Conservation (phyloP, 2,329 filamentous ascomycete genomes). For the Colletotrichum musicola region DNA sequence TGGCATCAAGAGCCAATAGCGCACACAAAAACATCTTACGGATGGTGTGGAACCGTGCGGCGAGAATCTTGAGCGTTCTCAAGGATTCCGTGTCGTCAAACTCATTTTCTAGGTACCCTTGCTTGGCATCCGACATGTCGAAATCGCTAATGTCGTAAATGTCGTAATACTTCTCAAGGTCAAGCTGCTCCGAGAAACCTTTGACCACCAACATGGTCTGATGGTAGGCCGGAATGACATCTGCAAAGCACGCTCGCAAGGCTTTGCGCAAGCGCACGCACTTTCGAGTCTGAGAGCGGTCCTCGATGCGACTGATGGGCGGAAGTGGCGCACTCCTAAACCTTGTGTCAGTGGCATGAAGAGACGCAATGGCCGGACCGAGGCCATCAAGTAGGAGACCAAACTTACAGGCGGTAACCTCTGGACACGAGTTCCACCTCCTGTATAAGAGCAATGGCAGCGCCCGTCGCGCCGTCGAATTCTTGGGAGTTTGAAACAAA, state of each 20-base stretch:
- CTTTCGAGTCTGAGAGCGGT: conserved; percentile 80
- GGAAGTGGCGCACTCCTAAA: conserved; percentile 86
- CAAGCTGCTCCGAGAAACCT: conserved; percentile 80
- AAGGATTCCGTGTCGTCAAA: conserved; percentile 84
- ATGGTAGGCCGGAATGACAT: conserved; percentile 78
- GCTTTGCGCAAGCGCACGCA: conserved; percentile 84
- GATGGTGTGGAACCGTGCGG: conserved; percentile 82
- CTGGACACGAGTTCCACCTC: conserved; percentile 96
- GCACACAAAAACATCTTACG: conserved; percentile 90
- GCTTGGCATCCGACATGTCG: conserved; percentile 78
- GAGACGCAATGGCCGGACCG: background rate
- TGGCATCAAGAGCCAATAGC: conserved; percentile 87
- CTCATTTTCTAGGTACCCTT: conserved; percentile 72
- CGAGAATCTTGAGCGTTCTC: conserved; percentile 83
- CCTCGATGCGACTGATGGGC: conserved; percentile 92
- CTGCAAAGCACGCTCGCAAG: conserved; percentile 77
- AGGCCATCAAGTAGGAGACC: background rate
- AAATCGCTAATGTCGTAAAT: conserved; percentile 84
- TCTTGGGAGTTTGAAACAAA: conserved; percentile 82
- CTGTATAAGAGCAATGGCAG: conserved; percentile 85
- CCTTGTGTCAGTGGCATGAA: conserved; percentile 29
- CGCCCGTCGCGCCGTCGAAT: conserved; percentile 82
- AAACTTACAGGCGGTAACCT: conserved; percentile 83
- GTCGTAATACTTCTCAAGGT: conserved; percentile 93
- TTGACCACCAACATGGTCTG: conserved; percentile 77